Evolutionary conservation across 805 yeast genomes (phyloP), one percentile per base, ranked within the genome.

Genomic region (Candida koratica): DNA sequence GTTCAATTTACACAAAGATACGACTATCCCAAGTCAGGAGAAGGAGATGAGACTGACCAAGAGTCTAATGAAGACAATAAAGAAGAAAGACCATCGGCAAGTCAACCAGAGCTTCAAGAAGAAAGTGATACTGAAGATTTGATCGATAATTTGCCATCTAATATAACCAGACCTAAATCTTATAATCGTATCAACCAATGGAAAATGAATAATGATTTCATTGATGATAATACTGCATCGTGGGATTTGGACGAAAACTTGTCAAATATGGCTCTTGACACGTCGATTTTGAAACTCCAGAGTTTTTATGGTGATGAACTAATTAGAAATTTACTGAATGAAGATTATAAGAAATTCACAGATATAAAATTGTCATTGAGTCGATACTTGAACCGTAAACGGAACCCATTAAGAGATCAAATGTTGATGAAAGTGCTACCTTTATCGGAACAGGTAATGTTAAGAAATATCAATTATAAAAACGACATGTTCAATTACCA

Each of bases 191-290:
- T 55, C 14, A 42, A 47, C 23, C 47, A 42, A 19, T 55, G 56
- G 58, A 46, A 50, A n/a, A 32, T 43, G 13, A 33, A 41, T 6
- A 46, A 39, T 12, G 52, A 49, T 13, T 26, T 56, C 9, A 45
- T 56, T 6, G 61, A 57, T 39, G 68, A 61, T 36, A 61, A 62
- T 42, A 49, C 55, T 5, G 68, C 68, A 12, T 52, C 58, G 27
- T 61, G 66, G 66, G 58, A 62, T 37, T 43, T 62, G 29, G 66
- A 60, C 32, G 63, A 58, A 32, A 45, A 51, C 38, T 36, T 43
- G 19, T 41, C 45, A 6, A 35, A 22, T n/a, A 37, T 42, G 20
- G 22, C 38, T 4, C 32, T 45, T 19, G 48, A 43, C 25, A 48
- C 48, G 3, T 35, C 40, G 5, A 40, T 49, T 5, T 36, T 40